A percentile compares a stretch with the other conserved stretches of the same genome.
phyloP scores from a whole-genome alignment of 2,329 filamentous ascomycete genomes.

The Talaromyces albobiverticillius region DNA sequence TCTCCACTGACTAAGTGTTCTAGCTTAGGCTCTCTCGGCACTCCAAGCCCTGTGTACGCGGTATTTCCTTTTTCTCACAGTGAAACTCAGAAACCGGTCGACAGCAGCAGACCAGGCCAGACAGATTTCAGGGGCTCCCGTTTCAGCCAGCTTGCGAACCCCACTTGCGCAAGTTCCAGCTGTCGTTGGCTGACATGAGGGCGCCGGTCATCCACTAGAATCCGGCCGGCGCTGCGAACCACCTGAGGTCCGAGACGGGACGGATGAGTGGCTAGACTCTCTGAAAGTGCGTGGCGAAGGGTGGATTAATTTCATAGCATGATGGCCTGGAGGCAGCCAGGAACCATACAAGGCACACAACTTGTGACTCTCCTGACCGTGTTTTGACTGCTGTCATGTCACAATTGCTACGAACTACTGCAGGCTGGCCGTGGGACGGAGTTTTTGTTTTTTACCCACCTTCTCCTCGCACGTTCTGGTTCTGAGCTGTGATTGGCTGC shows the following conservation, averaged over 20 bases:
- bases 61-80: background rate
- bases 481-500: background rate
- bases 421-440: too few species aligned
- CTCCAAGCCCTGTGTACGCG: slow-evolving; percentile 1
- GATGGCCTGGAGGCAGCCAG: too few species aligned
- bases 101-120: too few species aligned
- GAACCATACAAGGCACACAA: too few species aligned
- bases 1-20: slow-evolving; percentile 12
- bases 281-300: too few species aligned
- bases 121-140: slow-evolving; percentile 15
- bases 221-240: slow-evolving; percentile 6
- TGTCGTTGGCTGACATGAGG: slow-evolving; percentile 12
- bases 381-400: too few species aligned
- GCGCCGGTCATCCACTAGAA: slow-evolving; percentile 15
- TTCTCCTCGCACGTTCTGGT: background rate
- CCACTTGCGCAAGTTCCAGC: slow-evolving; percentile 8
- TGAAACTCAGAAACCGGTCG: too few species aligned
- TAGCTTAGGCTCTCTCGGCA: slow-evolving; percentile 4
- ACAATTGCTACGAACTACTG: too few species aligned
- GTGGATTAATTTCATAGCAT: too few species aligned
- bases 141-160: slow-evolving; percentile 12
- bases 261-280: background rate
- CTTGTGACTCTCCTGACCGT: too few species aligned
- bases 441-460: too few species aligned
- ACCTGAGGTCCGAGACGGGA: slow-evolving; percentile 2